Conservation (phyloP, 148 eudicot species). For the Diospyros kaki region DNA sequence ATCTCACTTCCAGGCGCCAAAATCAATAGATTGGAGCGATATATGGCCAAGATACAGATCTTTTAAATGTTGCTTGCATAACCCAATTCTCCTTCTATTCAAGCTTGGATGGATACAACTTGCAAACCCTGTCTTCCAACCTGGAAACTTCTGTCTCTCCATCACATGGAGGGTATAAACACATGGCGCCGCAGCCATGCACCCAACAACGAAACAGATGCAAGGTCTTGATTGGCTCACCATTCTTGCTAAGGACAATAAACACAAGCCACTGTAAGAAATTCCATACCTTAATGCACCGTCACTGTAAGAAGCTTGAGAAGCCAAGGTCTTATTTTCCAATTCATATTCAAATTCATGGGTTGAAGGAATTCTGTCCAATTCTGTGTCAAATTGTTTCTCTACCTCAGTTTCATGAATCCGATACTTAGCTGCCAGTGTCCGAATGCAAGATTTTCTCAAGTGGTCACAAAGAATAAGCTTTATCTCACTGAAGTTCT, state of each 20-base stretch:
- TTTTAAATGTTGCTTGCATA: slow-evolving; percentile 67
- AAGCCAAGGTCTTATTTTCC: slow-evolving; percentile 25
- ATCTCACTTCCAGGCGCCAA: slow-evolving; percentile 30
- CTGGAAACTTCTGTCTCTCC: slow-evolving; percentile 86
- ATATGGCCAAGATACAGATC: slow-evolving; percentile 76
- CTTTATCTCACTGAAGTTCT: slow-evolving; percentile 62
- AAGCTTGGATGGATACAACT: slow-evolving; percentile 85
- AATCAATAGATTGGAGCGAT: slow-evolving; percentile 77
- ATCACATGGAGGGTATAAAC: slow-evolving; percentile 79
- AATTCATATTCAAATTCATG: slow-evolving; percentile 48
- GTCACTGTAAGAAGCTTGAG: slow-evolving; percentile 23
- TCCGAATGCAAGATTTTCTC: slow-evolving; percentile 76
- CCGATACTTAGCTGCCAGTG: slow-evolving; percentile 71
- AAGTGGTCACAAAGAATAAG: slow-evolving; percentile 50
- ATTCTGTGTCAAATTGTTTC: slow-evolving; percentile 52
- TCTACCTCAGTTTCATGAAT: slow-evolving; percentile 72
- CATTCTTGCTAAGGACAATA: slow-evolving; percentile 67
- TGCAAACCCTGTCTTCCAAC: slow-evolving; percentile 89
- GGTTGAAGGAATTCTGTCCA: slow-evolving; percentile 62
- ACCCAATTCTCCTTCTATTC: slow-evolving; percentile 68
- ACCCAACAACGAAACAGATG: slow-evolving; percentile 74
- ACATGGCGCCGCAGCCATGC: slow-evolving; percentile 55
- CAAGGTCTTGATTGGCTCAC: slow-evolving; percentile 70
- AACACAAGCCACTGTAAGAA: slow-evolving; percentile 58
- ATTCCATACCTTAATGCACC: slow-evolving; percentile 58